Conservation (phyloP, 176 grass and related monocot genomes). For the Paspalum notatum region DNA sequence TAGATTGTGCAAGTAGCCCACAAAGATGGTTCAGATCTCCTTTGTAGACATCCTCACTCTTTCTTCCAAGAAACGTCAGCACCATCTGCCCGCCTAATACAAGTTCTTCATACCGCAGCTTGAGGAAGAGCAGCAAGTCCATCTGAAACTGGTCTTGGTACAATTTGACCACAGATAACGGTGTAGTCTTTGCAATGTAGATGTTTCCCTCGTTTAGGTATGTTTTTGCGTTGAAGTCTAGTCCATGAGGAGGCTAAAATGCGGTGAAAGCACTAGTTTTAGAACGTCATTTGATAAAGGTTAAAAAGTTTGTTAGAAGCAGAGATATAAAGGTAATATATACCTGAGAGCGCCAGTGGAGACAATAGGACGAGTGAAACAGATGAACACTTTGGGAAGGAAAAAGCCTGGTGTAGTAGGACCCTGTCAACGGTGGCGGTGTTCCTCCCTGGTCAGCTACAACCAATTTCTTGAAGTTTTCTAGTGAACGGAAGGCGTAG, state of each 20-base stretch:
- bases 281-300: conserved; percentile 19
- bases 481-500: conserved; percentile 27
- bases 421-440: conserved; percentile 12
- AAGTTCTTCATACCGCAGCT: conserved; percentile 40
- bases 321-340: neutral
- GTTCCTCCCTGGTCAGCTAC: neutral
- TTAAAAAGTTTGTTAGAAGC: neutral
- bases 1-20: neutral
- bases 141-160: conserved; percentile 46
- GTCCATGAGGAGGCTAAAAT: neutral
- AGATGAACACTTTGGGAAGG: conserved; percentile 48
- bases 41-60: neutral
- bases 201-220: neutral
- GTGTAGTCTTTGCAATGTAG: conserved; percentile 36
- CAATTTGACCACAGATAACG: conserved; percentile 4
- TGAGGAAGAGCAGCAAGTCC: conserved; percentile 48
- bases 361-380: conserved; percentile 44
- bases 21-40: neutral
- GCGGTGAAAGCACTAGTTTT: too few relatives aligned
- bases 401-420: conserved; percentile 51
- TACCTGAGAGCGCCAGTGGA: conserved; percentile 7
- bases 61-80: conserved; percentile 45
- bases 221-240: conserved; percentile 12
- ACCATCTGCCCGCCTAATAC: conserved; percentile 41
- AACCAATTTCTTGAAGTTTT: neutral